Conservation (phyloP, 1,139 yeast species). For the Saccharomyces hybrid region DNA sequence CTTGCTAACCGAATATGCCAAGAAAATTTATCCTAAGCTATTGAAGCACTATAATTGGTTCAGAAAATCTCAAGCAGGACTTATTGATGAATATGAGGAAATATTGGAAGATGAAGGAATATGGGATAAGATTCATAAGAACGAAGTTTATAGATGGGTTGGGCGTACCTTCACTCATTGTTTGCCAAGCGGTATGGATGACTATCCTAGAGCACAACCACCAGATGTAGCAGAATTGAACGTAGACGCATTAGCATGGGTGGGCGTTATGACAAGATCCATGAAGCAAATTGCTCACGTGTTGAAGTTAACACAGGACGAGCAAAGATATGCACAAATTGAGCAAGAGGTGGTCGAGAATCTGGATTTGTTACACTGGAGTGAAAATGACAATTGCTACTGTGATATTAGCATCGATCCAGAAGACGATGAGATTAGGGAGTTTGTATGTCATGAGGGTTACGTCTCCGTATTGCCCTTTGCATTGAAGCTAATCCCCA, state of each 20-base stretch:
- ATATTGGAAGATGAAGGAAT: slow-evolving; percentile 21
- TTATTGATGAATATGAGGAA: slow-evolving; percentile 46
- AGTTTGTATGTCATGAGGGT: slow-evolving; percentile 77
- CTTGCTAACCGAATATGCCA: slow-evolving; percentile 54
- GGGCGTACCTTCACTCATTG: slow-evolving; percentile 84
- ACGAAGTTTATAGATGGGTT: slow-evolving; percentile 84
- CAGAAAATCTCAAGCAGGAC: slow-evolving; percentile 73
- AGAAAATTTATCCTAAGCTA: slow-evolving; percentile 65
- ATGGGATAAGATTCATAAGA: slow-evolving; percentile 37
- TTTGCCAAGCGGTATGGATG: slow-evolving; percentile 90
- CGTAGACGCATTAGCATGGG: slow-evolving; percentile 87
- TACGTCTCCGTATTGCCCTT: slow-evolving; percentile 85
- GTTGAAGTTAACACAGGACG: slow-evolving; percentile 55
- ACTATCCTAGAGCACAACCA: slow-evolving; percentile 78
- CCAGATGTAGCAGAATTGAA: slow-evolving; percentile 87
- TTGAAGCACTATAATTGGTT: slow-evolving; percentile 81
- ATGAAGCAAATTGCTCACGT: slow-evolving; percentile 67
- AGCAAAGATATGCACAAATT: slow-evolving; percentile 41
- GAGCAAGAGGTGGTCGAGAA: slow-evolving; percentile 54
- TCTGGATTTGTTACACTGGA: slow-evolving; percentile 76
- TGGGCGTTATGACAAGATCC: slow-evolving; percentile 83
- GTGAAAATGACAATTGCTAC: slow-evolving; percentile 53
- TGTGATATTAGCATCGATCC: slow-evolving; percentile 83
- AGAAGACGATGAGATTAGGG: slow-evolving; percentile 40
- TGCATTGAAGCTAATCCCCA: slow-evolving; percentile 58